A percentile compares a stretch with the other conserved stretches of the same genome.
Conservation (phyloP, 306 rosid species). For the Benincasa hispida region DNA sequence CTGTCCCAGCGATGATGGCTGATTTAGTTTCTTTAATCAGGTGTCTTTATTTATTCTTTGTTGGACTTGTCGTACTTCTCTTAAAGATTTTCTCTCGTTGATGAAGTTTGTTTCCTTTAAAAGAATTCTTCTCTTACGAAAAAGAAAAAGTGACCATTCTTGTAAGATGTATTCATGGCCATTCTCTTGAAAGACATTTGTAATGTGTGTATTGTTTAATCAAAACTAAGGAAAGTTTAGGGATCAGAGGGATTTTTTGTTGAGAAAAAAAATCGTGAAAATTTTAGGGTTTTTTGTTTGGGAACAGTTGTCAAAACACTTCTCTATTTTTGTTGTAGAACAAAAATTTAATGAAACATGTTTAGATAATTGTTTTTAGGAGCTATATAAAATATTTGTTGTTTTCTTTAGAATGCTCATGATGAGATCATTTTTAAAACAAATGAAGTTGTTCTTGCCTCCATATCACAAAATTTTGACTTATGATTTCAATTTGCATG, state of each 20-base stretch:
- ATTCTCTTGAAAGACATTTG: not conserved
- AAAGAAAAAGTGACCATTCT: not conserved
- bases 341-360: not conserved
- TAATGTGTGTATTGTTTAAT: not conserved
- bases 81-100: not conserved
- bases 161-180: not conserved
- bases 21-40: constrained; percentile 40
- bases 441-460: not conserved
- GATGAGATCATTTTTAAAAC: not conserved
- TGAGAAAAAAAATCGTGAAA: not conserved
- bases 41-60: constrained; percentile 22
- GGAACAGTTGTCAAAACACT: not conserved
- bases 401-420: not conserved
- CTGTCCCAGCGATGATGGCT: constrained; percentile 89
- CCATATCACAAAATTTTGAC: not conserved
- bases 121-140: not conserved
- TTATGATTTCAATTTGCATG: not conserved
- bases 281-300: not conserved
- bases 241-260: not conserved
- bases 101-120: not conserved
- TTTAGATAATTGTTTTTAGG: not conserved
- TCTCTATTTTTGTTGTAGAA: not conserved
- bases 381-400: not conserved
- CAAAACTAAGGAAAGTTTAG: not conserved
- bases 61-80: not conserved